phyloP scores from a whole-genome alignment of 352 stramenopile species.

The Phytophthora citricola region DNA sequence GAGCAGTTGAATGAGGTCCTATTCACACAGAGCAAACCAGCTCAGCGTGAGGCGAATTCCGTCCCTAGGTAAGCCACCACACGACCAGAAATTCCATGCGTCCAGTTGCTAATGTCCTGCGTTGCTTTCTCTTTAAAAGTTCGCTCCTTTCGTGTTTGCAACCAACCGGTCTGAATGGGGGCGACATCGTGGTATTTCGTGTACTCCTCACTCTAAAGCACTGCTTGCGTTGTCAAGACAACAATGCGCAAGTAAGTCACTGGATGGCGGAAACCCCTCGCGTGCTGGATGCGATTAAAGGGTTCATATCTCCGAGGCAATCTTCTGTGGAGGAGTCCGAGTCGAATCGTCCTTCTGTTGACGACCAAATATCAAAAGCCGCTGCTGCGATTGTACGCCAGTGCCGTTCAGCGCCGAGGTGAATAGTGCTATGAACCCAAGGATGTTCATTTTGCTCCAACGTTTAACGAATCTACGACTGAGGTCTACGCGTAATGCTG shows the following conservation, averaged over 20 bases:
- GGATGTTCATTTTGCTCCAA: constrained; percentile 9
- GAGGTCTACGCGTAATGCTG: constrained; percentile 28
- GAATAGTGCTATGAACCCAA: background rate
- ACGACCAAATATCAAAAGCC: constrained; percentile 58
- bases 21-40: constrained; percentile 35
- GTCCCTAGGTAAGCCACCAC: constrained; percentile 31
- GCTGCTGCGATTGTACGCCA: constrained; percentile 52
- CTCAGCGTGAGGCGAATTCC: constrained; percentile 5
- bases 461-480: background rate
- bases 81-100: background rate
- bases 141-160: constrained; percentile 40
- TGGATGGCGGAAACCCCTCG: constrained; percentile 41
- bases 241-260: constrained; percentile 25
- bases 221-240: constrained; percentile 57
- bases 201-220: constrained; percentile 68
- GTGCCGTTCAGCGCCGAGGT: constrained; percentile 14
- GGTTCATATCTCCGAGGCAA: constrained; percentile 15
- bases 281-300: constrained; percentile 32
- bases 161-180: constrained; percentile 6
- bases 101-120: background rate
- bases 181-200: constrained; percentile 47
- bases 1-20: constrained; percentile 62
- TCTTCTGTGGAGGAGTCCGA: constrained; percentile 11
- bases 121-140: constrained; percentile 12
- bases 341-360: constrained; percentile 16